Base-by-base conservation (phyloP, 2,329 filamentous ascomycete genomes). In the Thielaviopsis punctulata region DNA sequence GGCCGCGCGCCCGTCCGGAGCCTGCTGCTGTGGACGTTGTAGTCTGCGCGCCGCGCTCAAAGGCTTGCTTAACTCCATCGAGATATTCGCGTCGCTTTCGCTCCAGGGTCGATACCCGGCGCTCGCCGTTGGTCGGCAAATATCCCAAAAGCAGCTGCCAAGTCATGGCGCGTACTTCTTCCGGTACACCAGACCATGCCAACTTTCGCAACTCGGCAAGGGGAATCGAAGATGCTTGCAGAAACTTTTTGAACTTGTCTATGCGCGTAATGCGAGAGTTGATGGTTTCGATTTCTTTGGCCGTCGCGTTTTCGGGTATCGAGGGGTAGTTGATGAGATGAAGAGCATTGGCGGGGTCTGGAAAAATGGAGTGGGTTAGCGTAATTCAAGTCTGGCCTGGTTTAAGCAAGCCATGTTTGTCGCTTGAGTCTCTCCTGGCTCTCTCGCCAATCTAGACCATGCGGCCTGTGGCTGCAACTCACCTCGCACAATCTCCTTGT, bases 121-220 rank as follows among this genome's bases (percentile, higher is more conserved):
- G 77, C 64, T 98, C 93, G 60, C 88, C 94, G 62, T 88, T 95
- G n/a, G 90, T 93, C 1, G 93, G 92, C 4, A 98, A 76, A 65
- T 98, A 98, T 54, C 90, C 92, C 22, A 98, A 77, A 19, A 98
- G 73, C 22, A 98, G 73, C 66, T 96, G 89, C 92, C 92, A 98
- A n/a, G 90, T 92, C 84, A 98, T 95, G 49, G 92, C 87, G 52
- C 93, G 86, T 18, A 98, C 88, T 69, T 98, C 93, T 60, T 87
- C 83, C 0, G 92, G 93, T 33, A 96, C 77, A 12, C 92, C 92
- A 50, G 89, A 92, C 92, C 93, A 98, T 25, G 92, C 88, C 27
- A 88, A 73, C 54, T 87, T 75, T 57, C 92, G 79, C 22, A 98
- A 73, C 51, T 96, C 90, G 18, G 83, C 72, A 2, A 96, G 68